These are phyloP conservation scores for Pythium apleroticum DNA, from an alignment of 352 stramenopile genomes.

Conservation along the genomic window DNA sequence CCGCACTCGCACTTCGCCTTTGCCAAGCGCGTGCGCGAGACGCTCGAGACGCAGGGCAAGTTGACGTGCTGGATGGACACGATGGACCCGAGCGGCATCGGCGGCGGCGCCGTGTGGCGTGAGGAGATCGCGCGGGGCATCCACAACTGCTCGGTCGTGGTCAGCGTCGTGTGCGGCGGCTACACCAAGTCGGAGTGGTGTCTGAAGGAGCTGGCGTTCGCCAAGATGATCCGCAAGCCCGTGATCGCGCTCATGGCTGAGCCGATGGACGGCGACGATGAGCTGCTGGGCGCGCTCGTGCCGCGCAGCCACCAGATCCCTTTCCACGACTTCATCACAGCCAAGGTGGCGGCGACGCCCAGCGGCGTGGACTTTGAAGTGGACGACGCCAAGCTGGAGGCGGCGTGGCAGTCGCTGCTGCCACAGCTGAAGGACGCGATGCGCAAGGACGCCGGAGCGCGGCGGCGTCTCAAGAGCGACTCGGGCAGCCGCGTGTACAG, in stretches of 20 bases:
- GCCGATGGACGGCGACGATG: background rate
- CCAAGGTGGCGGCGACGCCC: constrained; percentile 27
- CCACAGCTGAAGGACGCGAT: constrained; percentile 52
- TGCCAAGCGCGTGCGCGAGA: constrained; percentile 59
- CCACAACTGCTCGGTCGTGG: constrained; percentile 66
- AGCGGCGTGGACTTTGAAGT: constrained; percentile 55
- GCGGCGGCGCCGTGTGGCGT: constrained; percentile 73
- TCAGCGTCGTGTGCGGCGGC: constrained; percentile 68
- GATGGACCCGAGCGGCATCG: constrained; percentile 79
- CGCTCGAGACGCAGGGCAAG: constrained; percentile 53
- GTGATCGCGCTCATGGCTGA: constrained; percentile 32
- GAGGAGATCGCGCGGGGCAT: constrained; percentile 81
- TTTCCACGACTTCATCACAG: constrained; percentile 59
- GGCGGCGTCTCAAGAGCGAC: constrained; percentile 9
- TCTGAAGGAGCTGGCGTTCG: constrained; percentile 77
- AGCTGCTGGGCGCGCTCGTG: constrained; percentile 35
- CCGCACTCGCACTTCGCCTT: constrained; percentile 70
- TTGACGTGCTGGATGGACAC: constrained; percentile 84
- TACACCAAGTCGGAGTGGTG: constrained; percentile 82
- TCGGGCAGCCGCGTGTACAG: constrained; percentile 4
- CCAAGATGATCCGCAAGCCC: constrained; percentile 69
- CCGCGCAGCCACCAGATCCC: constrained; percentile 42
- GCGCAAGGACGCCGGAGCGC: constrained; percentile 42
- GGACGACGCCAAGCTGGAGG: constrained; percentile 42
- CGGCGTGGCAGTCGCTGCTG: constrained; percentile 44